phyloP scores from a whole-genome alignment of 768 basidiomycete species.

The Naganishia randhawae region DNA sequence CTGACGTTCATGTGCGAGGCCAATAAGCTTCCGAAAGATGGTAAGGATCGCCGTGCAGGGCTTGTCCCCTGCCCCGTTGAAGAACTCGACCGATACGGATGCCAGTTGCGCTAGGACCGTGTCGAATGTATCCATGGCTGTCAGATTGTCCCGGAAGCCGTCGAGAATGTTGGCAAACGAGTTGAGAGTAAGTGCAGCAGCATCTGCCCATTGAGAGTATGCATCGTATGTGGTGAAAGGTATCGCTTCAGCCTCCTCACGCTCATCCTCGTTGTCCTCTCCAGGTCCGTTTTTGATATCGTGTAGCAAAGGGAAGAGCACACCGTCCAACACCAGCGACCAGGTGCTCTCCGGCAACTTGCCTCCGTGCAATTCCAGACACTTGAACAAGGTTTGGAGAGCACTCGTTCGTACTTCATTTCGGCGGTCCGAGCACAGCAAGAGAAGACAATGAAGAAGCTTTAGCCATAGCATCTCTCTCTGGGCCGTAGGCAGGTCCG shows the following conservation, averaged over 20 bases:
- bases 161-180: constrained; percentile 79
- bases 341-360: constrained; percentile 77
- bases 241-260: not conserved
- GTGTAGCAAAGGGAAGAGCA: constrained; percentile 44
- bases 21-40: not conserved
- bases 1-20: not conserved
- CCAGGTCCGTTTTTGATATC: not conserved
- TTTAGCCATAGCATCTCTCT: constrained; percentile 85
- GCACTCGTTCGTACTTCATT: constrained; percentile 88
- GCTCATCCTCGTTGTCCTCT: not conserved
- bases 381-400: constrained; percentile 90
- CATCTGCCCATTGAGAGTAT: constrained; percentile 69
- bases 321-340: constrained; percentile 59
- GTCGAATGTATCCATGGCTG: constrained; percentile 65
- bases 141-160: constrained; percentile 74
- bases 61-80: constrained; percentile 62
- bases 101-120: constrained; percentile 74
- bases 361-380: constrained; percentile 87
- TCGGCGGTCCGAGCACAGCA: constrained; percentile 73
- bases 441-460: constrained; percentile 75
- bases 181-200: constrained; percentile 75
- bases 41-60: constrained; percentile 61
- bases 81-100: constrained; percentile 67
- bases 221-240: constrained; percentile 13
- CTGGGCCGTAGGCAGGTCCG: constrained; percentile 56